Conservation (phyloP, 2,329 filamentous ascomycete species). For the Pseudogymnoascus sp. region DNA sequence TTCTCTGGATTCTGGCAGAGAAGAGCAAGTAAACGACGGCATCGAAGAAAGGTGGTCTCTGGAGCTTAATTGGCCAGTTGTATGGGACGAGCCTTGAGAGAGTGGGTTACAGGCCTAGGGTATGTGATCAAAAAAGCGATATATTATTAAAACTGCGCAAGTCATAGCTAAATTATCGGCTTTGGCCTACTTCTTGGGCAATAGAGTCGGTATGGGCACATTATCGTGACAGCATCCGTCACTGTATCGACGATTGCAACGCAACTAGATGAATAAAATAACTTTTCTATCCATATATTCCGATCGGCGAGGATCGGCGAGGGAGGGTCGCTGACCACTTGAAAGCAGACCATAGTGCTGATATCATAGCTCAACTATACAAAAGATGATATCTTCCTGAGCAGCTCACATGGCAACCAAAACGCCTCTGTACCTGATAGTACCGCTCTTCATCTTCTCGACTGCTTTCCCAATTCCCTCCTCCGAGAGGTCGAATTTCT, state of each 20-base stretch:
- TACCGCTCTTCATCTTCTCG: constrained; percentile 15
- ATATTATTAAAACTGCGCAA: neutral
- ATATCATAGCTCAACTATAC: no score
- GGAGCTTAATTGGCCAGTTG: neutral
- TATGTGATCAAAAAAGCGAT: neutral
- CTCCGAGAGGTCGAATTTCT: constrained; percentile 15
- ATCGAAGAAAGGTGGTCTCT: neutral
- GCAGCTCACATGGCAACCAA: constrained; percentile 7
- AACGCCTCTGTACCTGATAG: constrained; percentile 17
- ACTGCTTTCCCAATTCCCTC: constrained; percentile 12
- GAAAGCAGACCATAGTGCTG: no score
- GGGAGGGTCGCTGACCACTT: no score
- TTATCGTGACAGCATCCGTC: neutral
- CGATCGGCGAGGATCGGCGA: no score
- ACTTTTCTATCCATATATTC: no score
- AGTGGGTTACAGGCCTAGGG: neutral
- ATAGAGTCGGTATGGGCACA: neutral
- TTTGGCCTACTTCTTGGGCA: neutral
- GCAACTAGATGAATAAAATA: no score
- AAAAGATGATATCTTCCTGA: neutral
- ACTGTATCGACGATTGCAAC: no score
- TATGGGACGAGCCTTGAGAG: neutral
- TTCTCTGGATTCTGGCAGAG: constrained; percentile 12
- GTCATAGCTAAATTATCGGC: neutral
- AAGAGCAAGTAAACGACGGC: neutral